Evolutionary conservation across 2,329 filamentous ascomycete genomes (phyloP).

Genomic region (Trichoderma gracile): DNA sequence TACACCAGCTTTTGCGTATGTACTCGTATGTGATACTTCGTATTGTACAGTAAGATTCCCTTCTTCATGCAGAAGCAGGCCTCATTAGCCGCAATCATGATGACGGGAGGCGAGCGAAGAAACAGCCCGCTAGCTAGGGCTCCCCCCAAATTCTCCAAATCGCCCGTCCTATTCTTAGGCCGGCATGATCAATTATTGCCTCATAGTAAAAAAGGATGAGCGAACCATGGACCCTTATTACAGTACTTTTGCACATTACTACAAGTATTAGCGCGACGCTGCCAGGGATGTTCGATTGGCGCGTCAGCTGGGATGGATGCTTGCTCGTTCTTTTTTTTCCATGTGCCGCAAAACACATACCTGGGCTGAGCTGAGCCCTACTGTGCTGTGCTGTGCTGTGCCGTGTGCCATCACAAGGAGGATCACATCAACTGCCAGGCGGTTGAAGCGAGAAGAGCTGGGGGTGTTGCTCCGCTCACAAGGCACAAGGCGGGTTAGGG

Average conservation of each 20-base stretch:
- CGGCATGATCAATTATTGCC: constrained; percentile 11
- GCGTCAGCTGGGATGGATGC: constrained; percentile 15
- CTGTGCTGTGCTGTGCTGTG: neutral
- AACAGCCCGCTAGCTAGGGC: neutral
- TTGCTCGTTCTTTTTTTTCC: neutral
- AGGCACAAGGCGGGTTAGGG: constrained; percentile 2
- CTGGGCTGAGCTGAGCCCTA: too few relatives aligned
- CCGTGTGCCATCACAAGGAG: constrained; percentile 18
- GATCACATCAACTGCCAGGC: neutral
- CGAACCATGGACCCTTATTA: neutral
- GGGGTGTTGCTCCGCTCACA: constrained; percentile 10
- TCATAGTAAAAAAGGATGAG: constrained; percentile 17
- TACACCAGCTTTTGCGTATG: too few relatives aligned
- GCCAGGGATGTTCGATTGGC: constrained; percentile 15
- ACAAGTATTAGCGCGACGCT: constrained; percentile 8
- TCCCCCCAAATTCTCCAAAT: neutral
- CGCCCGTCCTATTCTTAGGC: constrained; percentile 2
- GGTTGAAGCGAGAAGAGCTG: neutral
- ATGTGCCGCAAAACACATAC: neutral
- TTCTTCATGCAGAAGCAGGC: neutral
- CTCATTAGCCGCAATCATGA: constrained; percentile 11
- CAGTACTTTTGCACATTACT: too few relatives aligned
- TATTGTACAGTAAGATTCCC: neutral
- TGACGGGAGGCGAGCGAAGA: constrained; percentile 11
- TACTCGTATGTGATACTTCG: too few relatives aligned